Evolutionary conservation across 176 grass and related monocot genomes (phyloP), one percentile per base, ranked within the genome.

Genomic region (Triticum turgidum): DNA sequence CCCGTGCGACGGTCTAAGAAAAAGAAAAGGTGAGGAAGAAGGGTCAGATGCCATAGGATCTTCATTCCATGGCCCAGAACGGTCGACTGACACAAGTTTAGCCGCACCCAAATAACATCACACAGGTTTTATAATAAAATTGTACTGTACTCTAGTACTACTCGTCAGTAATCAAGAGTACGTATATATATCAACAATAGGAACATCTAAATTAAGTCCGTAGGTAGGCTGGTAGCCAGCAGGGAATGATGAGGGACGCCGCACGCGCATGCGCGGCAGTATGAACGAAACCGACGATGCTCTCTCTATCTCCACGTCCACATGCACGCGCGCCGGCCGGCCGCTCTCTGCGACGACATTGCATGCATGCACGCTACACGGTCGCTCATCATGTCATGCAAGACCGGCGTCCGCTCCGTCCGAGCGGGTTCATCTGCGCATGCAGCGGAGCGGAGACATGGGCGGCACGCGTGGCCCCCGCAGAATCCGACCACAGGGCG

Each of bases 401-500:
- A 58, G 22, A 18, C 72, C 65, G 72, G 22, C 38, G 70, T 37
- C 33, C 68, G 33, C 39, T 42, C 20, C 70, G 68, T 39, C 34
- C 7, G 9, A 41, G 0, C 20, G 20, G 18, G 35, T 68, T 59
- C 54, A 59, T 59, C 54, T 59, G 54, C 54, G 54, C 54, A 59
- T 59, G 54, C 54, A 59, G 18, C 54, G 54, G 54, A 9, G 18
- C 18, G 18, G 54, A 59, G 18, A 59, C 54, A 59, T 59, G 54
- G 54, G 54, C 54, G 54, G 54, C 65, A 45, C n/a, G 25, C 71
- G 47, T 75, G 72, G 72, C 72, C 72, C 72, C 72, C 72, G 42
- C 42, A 75, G 72, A 75, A 75, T 75, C 72, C 72, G 24, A 75
- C 72, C 72, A 49, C 42, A 75, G 72, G 72, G 30, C 72, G 72